Percentiles rank a stretch among this genome's conserved stretches.
Conservation (phyloP, 1,139 yeast genomes). For the Sugiyamaella paludigena region DNA sequence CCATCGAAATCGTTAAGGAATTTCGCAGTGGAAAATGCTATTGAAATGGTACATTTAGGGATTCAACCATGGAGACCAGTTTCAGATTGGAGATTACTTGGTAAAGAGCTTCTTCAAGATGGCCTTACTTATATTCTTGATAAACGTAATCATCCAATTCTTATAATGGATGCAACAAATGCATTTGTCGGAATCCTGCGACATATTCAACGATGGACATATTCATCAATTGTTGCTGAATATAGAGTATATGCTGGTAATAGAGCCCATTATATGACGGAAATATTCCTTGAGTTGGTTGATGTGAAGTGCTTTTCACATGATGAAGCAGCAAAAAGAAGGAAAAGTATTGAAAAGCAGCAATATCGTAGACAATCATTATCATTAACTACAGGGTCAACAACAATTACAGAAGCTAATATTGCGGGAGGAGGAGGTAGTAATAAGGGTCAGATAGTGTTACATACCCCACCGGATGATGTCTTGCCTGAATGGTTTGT, state of each 20-base stretch:
- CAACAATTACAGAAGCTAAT: background rate
- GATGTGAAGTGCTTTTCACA: slow-evolving; percentile 34
- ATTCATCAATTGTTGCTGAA: slow-evolving; percentile 78
- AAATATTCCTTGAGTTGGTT: slow-evolving; percentile 73
- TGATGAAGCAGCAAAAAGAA: slow-evolving; percentile 24
- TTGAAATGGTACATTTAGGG: slow-evolving; percentile 38
- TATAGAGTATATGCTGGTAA: slow-evolving; percentile 75
- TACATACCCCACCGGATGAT: slow-evolving; percentile 55
- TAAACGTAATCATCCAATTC: slow-evolving; percentile 60
- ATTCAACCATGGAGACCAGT: slow-evolving; percentile 40
- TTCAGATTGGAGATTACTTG: slow-evolving; percentile 35
- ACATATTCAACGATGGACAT: slow-evolving; percentile 84
- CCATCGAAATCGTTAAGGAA: slow-evolving; percentile 52
- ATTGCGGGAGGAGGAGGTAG: background rate
- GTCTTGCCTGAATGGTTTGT: slow-evolving; percentile 72
- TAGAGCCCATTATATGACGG: slow-evolving; percentile 75
- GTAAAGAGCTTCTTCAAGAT: slow-evolving; percentile 37
- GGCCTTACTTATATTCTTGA: slow-evolving; percentile 52
- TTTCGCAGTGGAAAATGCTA: slow-evolving; percentile 41
- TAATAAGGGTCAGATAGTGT: slow-evolving; percentile 13
- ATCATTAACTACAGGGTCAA: background rate
- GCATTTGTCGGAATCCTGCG: slow-evolving; percentile 78
- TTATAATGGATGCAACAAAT: slow-evolving; percentile 77
- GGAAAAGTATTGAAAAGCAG: slow-evolving; percentile 21
- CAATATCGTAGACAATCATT: slow-evolving; percentile 4